Evolutionary conservation across 371 early-diverging fungal genomes (phyloP), one percentile per base, ranked within the genome.

Genomic region (Mortierella sp.): DNA sequence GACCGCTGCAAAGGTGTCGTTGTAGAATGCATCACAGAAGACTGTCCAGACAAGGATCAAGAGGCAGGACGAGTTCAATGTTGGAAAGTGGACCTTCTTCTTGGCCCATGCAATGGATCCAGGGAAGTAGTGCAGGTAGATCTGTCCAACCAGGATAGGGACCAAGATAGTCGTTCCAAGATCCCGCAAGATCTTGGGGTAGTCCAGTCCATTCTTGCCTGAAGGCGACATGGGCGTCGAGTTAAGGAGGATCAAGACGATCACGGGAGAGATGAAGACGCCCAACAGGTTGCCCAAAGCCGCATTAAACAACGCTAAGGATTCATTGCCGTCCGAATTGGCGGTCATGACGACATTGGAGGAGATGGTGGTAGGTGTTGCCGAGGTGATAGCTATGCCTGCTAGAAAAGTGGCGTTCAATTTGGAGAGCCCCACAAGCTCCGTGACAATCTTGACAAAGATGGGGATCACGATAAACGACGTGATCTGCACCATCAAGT

Each of bases 321-420:
- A 87, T 62, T 91, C 92, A 54, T 88, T 91, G 28, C 93, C 93
- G 24, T 79, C 64, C 0, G 91, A 90, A 57, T 87, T 87, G 67
- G 88, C 87, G 13, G 93, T 92, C 91, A 91, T 91, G 63, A 91
- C 86, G 5, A 91, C 90, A 67, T 91, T 91, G 17, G 93, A 91
- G 7, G 91, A 89, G 45, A 92, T 89, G 10, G 93, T 92, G 0
- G 93, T 91, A 0, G 93, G 93, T 1, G 89, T 90, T 19, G 87
- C 83, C 16, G 86, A 85, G 40, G 89, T 85, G 52, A 92, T 86
- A 8, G 90, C 85, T 47, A 92, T 76, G 31, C 91, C 92, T 8
- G 87, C 83, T n/a, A 89, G 61, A 2, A 92, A 67, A 12, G 86
- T 80, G 7, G 81, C 79, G 44, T 88, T 87, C 37, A 92, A 72